These are phyloP conservation scores for Ambrosia artemisiifolia DNA, from an alignment of 129 eudicot genomes.

Conservation along the genomic window DNA sequence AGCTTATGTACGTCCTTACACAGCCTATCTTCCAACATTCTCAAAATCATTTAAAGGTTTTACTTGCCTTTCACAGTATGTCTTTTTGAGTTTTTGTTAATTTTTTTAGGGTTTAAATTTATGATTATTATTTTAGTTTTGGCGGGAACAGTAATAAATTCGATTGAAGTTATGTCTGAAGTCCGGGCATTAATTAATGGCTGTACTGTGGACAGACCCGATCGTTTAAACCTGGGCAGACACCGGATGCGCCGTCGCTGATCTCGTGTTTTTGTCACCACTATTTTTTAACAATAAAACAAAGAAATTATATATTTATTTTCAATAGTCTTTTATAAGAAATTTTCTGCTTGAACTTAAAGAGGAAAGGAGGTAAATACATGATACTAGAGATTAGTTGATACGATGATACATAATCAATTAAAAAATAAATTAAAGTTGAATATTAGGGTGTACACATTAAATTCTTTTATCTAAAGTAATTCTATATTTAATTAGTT, in stretches of 20 bases:
- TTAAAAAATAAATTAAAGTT: no score
- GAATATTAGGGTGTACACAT: no score
- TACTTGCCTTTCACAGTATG: not conserved
- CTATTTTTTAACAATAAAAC: not conserved
- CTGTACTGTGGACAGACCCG: slow-evolving; percentile 12
- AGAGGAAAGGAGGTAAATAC: no score
- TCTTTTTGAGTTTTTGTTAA: no score
- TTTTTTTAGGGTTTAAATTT: not conserved
- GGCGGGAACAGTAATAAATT: slow-evolving; percentile 36
- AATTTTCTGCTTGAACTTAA: no score
- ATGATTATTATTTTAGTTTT: not conserved
- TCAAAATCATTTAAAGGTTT: not conserved
- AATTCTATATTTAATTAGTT: no score
- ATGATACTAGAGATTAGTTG: no score
- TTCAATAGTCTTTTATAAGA: no score
- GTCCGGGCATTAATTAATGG: slow-evolving; percentile 24
- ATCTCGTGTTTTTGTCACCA: not conserved
- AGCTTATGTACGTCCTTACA: no score
- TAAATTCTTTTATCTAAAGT: no score
- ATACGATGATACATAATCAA: no score
- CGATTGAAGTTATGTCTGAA: slow-evolving; percentile 7
- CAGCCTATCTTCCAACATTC: not conserved
- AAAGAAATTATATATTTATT: no score
- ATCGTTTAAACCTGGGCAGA: slow-evolving; percentile 24
- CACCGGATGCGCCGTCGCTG: not conserved